Base-by-base conservation (phyloP, 345 rosid species). In the Viola odorata region DNA sequence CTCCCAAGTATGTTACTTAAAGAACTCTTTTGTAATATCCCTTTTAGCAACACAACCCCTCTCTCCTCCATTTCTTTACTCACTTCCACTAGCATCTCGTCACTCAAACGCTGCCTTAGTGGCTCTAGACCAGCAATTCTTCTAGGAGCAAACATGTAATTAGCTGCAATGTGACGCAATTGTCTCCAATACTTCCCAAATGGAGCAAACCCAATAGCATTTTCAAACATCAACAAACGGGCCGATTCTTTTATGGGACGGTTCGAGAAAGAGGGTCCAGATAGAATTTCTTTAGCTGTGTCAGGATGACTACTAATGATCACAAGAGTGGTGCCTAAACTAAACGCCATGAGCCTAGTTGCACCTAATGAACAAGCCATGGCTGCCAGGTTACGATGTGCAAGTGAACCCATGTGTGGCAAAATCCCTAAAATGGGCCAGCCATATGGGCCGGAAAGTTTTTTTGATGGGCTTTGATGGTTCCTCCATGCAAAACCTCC, bases 401-500 rank as follows among this genome's bases (percentile, higher is more conserved):
- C 85, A 2, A 77, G 76, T 4, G 86, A 42, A 37, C 82, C 89
- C 91, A 86, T 83, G 58, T 50, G 64, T 0, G 85, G 85, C 52
- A 83, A 65, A 36, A 55, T 58, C 12, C 92, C 92, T 0, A 86
- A 8, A 0, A 82, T 0, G 1, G 89, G 89, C 84, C 84, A 82
- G 0, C 92, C 89, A 12, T 15, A 4, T 10, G 89, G 89, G 37
- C 89, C 89, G 5, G 56, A 65, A 41, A 81, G 81, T 40, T 63
- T 23, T 23, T 23, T 64, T 3, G 67, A 55, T 3, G 62, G 54
- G 60, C 45, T 57, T 36, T 17, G 37, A 9, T 67, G 66, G 67
- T 77, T 81, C 61, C 84, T 69, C 91, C 88, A 86, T 68, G 91
- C 91, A 62, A 78, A 77, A 32, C 91, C 91, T 12, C 91, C 91